Evolutionary conservation across 1,139 yeast species (phyloP).

Genomic region (Diutina ranongensis): DNA sequence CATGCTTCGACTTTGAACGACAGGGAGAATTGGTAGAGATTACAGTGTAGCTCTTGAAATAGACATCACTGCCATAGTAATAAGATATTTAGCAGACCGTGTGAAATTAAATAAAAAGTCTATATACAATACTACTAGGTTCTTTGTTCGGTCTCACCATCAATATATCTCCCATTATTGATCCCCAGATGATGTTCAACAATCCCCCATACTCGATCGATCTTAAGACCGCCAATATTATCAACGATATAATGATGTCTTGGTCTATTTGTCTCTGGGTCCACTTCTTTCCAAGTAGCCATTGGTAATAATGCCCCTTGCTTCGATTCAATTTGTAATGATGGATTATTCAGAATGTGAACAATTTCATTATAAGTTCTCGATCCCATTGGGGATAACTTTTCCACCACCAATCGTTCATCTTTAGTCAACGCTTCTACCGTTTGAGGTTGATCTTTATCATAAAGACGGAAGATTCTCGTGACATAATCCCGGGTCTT

Average conservation of each 20-base stretch:
- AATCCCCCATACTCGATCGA: slow-evolving; percentile 80
- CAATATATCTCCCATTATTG: slow-evolving; percentile 44
- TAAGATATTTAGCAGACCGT: too few relatives aligned
- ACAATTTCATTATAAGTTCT: slow-evolving; percentile 52
- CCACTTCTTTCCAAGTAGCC: slow-evolving; percentile 46
- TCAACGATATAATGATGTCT: slow-evolving; percentile 48
- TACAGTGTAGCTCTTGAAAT: too few relatives aligned
- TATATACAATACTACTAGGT: neutral
- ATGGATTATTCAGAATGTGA: slow-evolving; percentile 30
- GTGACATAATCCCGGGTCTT: slow-evolving; percentile 60
- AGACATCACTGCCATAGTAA: too few relatives aligned
- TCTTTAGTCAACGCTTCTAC: slow-evolving; percentile 46
- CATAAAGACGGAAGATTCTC: slow-evolving; percentile 59
- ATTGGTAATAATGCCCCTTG: slow-evolving; percentile 33
- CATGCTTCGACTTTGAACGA: too few relatives aligned
- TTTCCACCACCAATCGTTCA: slow-evolving; percentile 61
- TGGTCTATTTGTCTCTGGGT: slow-evolving; percentile 19
- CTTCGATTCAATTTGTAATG: slow-evolving; percentile 18
- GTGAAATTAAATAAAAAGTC: too few relatives aligned
- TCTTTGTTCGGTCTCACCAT: neutral
- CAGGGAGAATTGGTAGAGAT: too few relatives aligned
- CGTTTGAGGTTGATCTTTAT: slow-evolving; percentile 52
- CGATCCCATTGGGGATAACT: slow-evolving; percentile 56
- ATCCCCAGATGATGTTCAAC: slow-evolving; percentile 56
- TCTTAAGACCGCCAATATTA: slow-evolving; percentile 67